Evolutionary conservation across 148 eudicot species (phyloP).

Genomic region (Cornus florida): DNA sequence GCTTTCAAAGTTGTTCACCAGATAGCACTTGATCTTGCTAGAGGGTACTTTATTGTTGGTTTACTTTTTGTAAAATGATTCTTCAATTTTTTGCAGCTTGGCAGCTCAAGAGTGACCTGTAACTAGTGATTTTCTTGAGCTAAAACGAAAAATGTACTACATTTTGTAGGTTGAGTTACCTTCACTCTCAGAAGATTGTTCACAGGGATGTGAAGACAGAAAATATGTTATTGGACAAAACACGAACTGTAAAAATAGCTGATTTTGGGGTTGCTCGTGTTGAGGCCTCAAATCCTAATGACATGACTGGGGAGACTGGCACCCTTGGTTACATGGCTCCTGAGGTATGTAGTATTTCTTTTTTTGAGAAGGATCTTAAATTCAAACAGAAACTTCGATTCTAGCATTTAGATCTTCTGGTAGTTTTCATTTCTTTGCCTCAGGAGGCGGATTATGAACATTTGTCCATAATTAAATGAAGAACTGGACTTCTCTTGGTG

Average conservation of each 20-base stretch:
- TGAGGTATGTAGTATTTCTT: constrained; percentile 49
- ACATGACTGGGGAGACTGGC: constrained; percentile 99
- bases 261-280: constrained; percentile 99
- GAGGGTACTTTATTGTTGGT: constrained; percentile 50
- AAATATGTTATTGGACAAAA: constrained; percentile 91
- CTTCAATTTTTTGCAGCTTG: not conserved
- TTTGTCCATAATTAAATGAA: not conserved
- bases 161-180: constrained; percentile 79
- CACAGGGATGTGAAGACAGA: constrained; percentile 98
- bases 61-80: not conserved
- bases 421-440: not conserved
- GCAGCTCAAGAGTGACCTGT: not conserved
- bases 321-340: constrained; percentile 99
- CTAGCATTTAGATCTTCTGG: not conserved
- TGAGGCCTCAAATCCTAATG: constrained; percentile 97
- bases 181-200: constrained; percentile 90
- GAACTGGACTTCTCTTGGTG: not conserved
- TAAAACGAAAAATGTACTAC: constrained; percentile 5
- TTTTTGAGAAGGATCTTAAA: not conserved
- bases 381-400: not conserved
- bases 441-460: not conserved
- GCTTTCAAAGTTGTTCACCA: constrained; percentile 81
- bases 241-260: constrained; percentile 88
- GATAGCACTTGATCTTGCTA: constrained; percentile 84
- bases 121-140: not conserved